A percentile compares a stretch with the other conserved stretches of the same genome.
Evolutionary conservation across 1,284 basidiomycete species (phyloP).

Genomic region (Flammula alnicola): DNA sequence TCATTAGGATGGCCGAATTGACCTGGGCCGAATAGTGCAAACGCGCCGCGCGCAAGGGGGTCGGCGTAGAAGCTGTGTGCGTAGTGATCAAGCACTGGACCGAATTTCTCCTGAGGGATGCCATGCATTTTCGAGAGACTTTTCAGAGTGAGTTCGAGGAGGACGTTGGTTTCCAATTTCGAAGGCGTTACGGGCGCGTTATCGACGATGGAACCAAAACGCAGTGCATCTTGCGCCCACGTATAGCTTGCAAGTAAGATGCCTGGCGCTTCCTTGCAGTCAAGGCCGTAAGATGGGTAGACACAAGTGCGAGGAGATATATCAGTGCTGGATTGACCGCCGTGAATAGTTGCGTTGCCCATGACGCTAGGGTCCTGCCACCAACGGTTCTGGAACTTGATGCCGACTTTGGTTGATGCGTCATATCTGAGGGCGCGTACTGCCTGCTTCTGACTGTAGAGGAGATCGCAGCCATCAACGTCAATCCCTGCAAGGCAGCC

Average conservation of each 20-base stretch:
- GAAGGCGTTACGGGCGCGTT: too few species aligned
- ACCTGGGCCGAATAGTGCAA: constrained; percentile 31
- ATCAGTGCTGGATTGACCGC: constrained; percentile 35
- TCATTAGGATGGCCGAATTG: constrained; percentile 28
- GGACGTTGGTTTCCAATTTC: constrained; percentile 12
- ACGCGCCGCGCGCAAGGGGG: constrained; percentile 29
- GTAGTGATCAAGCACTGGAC: constrained; percentile 25
- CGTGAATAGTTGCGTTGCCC: constrained; percentile 12
- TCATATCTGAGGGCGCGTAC: constrained; percentile 35
- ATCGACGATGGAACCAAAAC: constrained; percentile 22
- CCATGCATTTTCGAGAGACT: constrained; percentile 18
- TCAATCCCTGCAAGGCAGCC: constrained; percentile 31
- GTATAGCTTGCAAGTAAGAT: constrained; percentile 20
- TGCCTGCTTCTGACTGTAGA: constrained; percentile 27
- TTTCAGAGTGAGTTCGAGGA: constrained; percentile 18
- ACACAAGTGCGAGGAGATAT: constrained; percentile 34
- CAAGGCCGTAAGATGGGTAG: constrained; percentile 31
- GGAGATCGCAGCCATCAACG: constrained; percentile 26
- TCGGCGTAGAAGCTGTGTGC: constrained; percentile 31
- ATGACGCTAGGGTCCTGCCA: constrained; percentile 30
- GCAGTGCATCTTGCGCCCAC: constrained; percentile 22
- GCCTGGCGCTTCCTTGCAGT: constrained; percentile 13
- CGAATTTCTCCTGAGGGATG: constrained; percentile 3
- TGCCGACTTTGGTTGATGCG: constrained; percentile 35
- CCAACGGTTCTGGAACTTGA: constrained; percentile 38